Percentiles rank a stretch among this genome's conserved stretches.
Conservation (phyloP, 1,284 basidiomycete species). For the Ceratobasidium sp. region DNA sequence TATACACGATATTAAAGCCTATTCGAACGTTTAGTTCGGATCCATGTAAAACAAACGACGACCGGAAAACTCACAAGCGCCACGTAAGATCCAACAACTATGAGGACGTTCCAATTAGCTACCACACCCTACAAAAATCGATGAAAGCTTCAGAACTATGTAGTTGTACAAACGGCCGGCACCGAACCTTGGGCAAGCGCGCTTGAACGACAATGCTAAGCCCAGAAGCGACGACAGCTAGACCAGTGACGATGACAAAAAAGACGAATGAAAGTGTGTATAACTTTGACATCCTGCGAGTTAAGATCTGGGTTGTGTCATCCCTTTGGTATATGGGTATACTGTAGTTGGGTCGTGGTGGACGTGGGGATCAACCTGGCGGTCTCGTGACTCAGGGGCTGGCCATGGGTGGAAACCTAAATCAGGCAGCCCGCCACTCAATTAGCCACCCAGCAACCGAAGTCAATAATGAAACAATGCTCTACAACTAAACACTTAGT, state of each 20-base stretch:
- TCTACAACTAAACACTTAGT: too few species aligned
- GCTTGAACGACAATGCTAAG: slow-evolving; percentile 48
- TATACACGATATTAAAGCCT: slow-evolving; percentile 48
- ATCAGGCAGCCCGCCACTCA: too few species aligned
- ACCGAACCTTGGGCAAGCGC: slow-evolving; percentile 34
- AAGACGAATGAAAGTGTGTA: slow-evolving; percentile 47
- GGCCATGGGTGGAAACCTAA: too few species aligned
- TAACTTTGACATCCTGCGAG: slow-evolving; percentile 17
- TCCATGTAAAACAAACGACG: not conserved
- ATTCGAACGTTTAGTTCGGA: not conserved
- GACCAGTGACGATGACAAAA: slow-evolving; percentile 47
- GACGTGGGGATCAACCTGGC: not conserved
- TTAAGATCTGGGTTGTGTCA: too few species aligned
- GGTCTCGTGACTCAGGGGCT: not conserved
- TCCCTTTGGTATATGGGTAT: not conserved
- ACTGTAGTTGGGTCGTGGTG: not conserved
- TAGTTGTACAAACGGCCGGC: too few species aligned
- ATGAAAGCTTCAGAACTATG: not conserved
- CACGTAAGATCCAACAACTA: slow-evolving; percentile 49
- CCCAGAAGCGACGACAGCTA: slow-evolving; percentile 47
- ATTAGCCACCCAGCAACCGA: not conserved
- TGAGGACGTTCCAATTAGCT: slow-evolving; percentile 50
- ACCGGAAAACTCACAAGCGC: slow-evolving; percentile 44
- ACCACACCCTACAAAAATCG: slow-evolving; percentile 9
- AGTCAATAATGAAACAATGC: not conserved